Evolutionary conservation across 1,284 basidiomycete genomes (phyloP).

Genomic region (Cryptococcus amylolentus): DNA sequence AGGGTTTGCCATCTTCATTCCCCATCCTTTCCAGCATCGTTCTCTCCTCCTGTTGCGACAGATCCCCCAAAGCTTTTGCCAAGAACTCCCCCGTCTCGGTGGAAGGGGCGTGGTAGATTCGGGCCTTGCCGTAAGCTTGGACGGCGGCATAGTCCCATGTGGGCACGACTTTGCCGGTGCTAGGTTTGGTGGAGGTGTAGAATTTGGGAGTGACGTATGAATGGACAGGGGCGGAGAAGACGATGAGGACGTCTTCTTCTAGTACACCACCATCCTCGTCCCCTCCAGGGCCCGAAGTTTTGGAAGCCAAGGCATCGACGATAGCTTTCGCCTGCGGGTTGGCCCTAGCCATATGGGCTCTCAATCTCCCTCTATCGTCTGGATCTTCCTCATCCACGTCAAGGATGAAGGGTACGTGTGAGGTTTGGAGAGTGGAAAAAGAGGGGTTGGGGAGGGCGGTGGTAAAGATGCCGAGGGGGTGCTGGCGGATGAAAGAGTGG

Average conservation of each 20-base stretch:
- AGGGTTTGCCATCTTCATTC: constrained; percentile 29
- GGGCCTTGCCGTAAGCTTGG: constrained; percentile 44
- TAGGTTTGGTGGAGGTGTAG: constrained; percentile 46
- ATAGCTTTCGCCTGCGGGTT: constrained; percentile 48
- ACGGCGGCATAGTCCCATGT: constrained; percentile 51
- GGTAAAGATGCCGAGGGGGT: constrained; percentile 52
- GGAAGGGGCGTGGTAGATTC: constrained; percentile 25
- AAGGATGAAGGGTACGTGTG: constrained; percentile 53
- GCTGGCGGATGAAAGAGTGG: constrained; percentile 46
- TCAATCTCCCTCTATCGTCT: constrained; percentile 14
- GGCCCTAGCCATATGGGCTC: constrained; percentile 47
- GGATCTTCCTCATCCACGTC: constrained; percentile 24
- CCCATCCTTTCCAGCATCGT: constrained; percentile 20
- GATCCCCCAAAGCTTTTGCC: constrained; percentile 35
- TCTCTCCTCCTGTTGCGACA: constrained; percentile 33
- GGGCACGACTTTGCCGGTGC: constrained; percentile 47
- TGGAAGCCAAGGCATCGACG: constrained; percentile 12
- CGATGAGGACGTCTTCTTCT: constrained; percentile 41
- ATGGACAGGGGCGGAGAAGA: constrained; percentile 45
- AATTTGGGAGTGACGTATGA: constrained; percentile 47
- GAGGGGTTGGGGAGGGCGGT: constrained; percentile 44
- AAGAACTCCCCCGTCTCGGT: constrained; percentile 21
- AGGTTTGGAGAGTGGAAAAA: constrained; percentile 47
- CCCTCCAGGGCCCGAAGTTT: neutral
- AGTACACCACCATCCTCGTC: constrained; percentile 6